Evolutionary conservation across 148 eudicot genomes (phyloP), one percentile per base, ranked within the genome.

Genomic region (Agrostemma githago): DNA sequence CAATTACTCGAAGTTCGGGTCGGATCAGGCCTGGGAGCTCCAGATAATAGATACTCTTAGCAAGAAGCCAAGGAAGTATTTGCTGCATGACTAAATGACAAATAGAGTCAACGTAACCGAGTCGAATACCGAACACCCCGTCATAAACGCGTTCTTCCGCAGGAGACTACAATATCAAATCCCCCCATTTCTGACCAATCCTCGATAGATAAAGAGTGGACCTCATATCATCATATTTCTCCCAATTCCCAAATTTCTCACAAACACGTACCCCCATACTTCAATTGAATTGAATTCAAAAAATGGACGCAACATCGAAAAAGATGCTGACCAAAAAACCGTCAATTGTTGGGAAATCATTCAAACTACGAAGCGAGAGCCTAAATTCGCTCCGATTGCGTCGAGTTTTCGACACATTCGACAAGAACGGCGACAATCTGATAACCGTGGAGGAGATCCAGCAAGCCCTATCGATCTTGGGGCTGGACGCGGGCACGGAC

Each of bases 321-420:
- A 72, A 72, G 43, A 73, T 16, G 9, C 53, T 77, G 7, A 71
- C n/a, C 43, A 71, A 70, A 38, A 77, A 77, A 40, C 16, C 59
- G 19, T 76, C 78, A 34, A 41, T 38, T 14, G 4, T 48, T 3
- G 26, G 68, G 78, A 70, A 70, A 8, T 89, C 94, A 4, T 92
- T 93, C 85, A 79, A 83, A 46, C 89, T 93, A 8, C 89, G 94
- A 0, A 83, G 87, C 79, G 84, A 89, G 1, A 90, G 90, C 81
- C 83, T 93, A 69, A 89, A 93, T 74, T 78, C 89, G 2, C 70
- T 93, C 11, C 89, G 98, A 4, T 87, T 93, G 2, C 84, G 94
- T 1, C 88, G 94, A 6, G 87, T 88, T 8, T 93, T 93, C 74
- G 98, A 93, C 79, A 70, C 87, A 3, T 93, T 90, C 43, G 98